Percentiles rank a stretch among this genome's conserved stretches.
Conservation (phyloP, 2,329 filamentous ascomycete genomes). For the Xylaria sp. region DNA sequence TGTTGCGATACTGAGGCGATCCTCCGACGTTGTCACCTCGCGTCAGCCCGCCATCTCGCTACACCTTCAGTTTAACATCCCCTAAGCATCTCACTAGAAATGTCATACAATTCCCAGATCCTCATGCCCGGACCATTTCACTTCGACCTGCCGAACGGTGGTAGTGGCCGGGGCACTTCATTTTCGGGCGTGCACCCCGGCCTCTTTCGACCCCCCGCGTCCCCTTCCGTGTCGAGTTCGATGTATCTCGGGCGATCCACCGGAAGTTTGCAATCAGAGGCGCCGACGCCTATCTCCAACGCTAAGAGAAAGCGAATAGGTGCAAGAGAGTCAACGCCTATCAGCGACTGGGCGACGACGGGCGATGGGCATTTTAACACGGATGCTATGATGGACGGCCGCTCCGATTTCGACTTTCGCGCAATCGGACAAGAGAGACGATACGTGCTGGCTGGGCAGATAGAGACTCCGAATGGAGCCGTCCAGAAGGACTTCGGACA, state of each 20-base stretch:
- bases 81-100: background rate
- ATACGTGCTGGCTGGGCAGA: constrained; percentile 61
- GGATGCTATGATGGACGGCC: constrained; percentile 38
- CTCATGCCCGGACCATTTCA: constrained; percentile 45
- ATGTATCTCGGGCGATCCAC: constrained; percentile 48
- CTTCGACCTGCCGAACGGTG: constrained; percentile 39
- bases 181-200: constrained; percentile 49
- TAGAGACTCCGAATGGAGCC: constrained; percentile 52
- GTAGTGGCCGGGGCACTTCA: constrained; percentile 26
- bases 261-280: constrained; percentile 47
- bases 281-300: constrained; percentile 40
- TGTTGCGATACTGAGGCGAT: background rate
- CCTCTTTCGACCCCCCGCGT: constrained; percentile 54
- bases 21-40: background rate
- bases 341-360: constrained; percentile 40
- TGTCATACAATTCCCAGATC: constrained; percentile 40
- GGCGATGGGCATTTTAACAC: constrained; percentile 36
- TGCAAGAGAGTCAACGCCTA: constrained; percentile 42
- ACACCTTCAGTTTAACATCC: background rate
- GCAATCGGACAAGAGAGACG: constrained; percentile 37
- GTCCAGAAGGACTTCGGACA: constrained; percentile 37
- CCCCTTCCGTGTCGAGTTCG: constrained; percentile 47
- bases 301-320: constrained; percentile 55
- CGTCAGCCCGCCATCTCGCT: background rate
- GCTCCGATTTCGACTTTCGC: constrained; percentile 26